Evolutionary conservation across 331 rosid species (phyloP), one percentile per base, ranked within the genome.

Genomic region (Saraca asoca): DNA sequence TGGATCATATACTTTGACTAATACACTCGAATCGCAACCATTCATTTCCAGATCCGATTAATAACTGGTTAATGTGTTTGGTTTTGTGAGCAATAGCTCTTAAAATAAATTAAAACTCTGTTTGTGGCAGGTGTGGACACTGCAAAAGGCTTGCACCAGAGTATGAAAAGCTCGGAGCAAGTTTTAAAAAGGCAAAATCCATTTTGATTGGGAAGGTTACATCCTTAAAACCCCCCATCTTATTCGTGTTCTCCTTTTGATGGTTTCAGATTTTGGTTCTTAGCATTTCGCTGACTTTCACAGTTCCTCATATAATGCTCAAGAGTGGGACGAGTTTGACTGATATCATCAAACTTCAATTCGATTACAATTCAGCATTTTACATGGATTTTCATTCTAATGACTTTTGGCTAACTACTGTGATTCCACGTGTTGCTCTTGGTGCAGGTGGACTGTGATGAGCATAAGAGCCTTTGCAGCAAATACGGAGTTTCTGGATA

Each of bases 111-210:
- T 57, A 19, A 12, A 4, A 16, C 20, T 33, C 4, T 44, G 2
- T 51, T 71, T 68, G 6, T 72, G 66, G 51, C 70, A 92, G 98
- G 98, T 92, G 96, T 81, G 98, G 96, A 10, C 98, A 92, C 59
- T 85, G 96, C 82, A 89, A 93, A 74, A 93, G 56, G 80, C 95
- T 93, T 62, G 91, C 95, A 7, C 96, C 95, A 2, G 96, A 93
- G 57, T 93, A 64, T 75, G 96, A 89, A 79, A 88, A 85, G 62
- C 88, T 92, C 9, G 94, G 82, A 5, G 37, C 81, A 20, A 85
- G 82, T 80, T 89, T 92, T 62, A 87, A 59, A 76, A 92, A 79
- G 71, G 78, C 82, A 10, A 85, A 93, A 20, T 74, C 89, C 12
- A 43, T 89, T 75, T 64, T 87, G 73, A 90, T 93, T 33, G 97